These are phyloP conservation scores for Metschnikowia gruessii DNA, from an alignment of 805 yeast species.

Conservation along the genomic window DNA sequence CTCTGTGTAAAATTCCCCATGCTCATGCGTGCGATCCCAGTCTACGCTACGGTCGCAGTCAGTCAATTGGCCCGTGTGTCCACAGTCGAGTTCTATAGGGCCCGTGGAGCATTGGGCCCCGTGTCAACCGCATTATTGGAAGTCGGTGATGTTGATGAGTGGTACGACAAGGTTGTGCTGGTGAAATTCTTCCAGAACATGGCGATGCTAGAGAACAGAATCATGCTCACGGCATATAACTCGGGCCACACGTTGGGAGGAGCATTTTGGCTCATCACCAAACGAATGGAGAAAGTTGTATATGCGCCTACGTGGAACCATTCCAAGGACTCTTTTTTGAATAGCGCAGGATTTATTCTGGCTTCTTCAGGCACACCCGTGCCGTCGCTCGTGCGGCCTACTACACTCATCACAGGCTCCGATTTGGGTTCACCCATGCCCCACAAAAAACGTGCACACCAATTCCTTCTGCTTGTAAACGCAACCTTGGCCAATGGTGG, in stretches of 20 bases:
- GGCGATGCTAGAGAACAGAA: conserved; percentile 59
- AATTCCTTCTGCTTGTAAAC: conserved; percentile 58
- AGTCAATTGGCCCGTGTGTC: conserved; percentile 81
- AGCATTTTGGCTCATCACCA: conserved; percentile 75
- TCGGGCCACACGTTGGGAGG: conserved; percentile 96
- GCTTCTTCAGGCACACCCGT: conserved; percentile 53
- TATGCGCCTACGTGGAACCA: conserved; percentile 96
- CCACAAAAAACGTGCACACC: conserved; percentile 60
- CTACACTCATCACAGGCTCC: conserved; percentile 75
- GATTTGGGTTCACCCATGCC: conserved; percentile 63
- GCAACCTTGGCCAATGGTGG: conserved; percentile 73
- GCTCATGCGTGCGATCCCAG: conserved; percentile 61
- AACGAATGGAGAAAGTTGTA: conserved; percentile 73
- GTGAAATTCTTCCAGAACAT: conserved; percentile 80
- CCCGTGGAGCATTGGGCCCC: conserved; percentile 75
- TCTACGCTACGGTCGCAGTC: conserved; percentile 88
- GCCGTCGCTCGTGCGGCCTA: conserved; percentile 69
- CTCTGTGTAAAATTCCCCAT: conserved; percentile 57
- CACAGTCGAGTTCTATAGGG: conserved; percentile 77
- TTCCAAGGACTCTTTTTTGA: conserved; percentile 79
- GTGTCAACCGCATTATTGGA: conserved; percentile 55
- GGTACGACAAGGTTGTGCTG: conserved; percentile 66
- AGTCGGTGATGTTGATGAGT: conserved; percentile 69
- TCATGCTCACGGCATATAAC: conserved; percentile 74
- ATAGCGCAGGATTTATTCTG: conserved; percentile 62